Evolutionary conservation across 352 stramenopile species (phyloP).

Genomic region (Phytophthora podocarpi): DNA sequence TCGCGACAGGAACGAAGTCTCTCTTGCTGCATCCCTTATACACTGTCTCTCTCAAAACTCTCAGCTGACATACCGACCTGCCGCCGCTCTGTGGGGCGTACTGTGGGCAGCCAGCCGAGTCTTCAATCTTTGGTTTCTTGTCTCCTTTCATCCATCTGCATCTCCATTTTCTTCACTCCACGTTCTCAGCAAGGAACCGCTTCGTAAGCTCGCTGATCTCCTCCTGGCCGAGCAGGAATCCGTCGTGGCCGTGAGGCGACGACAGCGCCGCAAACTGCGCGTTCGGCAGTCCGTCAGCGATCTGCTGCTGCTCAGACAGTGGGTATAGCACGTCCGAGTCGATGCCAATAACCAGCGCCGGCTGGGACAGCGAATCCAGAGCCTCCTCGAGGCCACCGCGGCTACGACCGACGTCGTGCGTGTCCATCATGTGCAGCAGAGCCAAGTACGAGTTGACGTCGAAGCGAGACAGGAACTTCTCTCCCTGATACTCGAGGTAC

Average conservation of each 20-base stretch:
- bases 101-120: conserved; percentile 27
- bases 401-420: conserved; percentile 91
- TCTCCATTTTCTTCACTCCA: conserved; percentile 24
- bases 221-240: conserved; percentile 96
- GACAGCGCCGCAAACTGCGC: conserved; percentile 88
- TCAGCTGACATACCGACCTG: conserved; percentile 26
- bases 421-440: conserved; percentile 97
- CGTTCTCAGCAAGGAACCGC: conserved; percentile 58
- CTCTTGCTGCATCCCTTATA: conserved; percentile 18
- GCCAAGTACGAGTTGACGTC: conserved; percentile 96
- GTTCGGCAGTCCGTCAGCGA: conserved; percentile 85
- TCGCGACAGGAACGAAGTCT: conserved; percentile 33
- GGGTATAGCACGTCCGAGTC: conserved; percentile 96
- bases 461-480: conserved; percentile 95
- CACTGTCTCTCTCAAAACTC: conserved; percentile 9
- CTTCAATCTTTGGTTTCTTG: conserved; percentile 2
- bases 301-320: conserved; percentile 90
- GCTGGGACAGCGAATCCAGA: conserved; percentile 61
- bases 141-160: conserved; percentile 5
- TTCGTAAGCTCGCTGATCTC: conserved; percentile 79
- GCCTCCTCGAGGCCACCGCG: conserved; percentile 80
- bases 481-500: conserved; percentile 92
- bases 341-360: conserved; percentile 93
- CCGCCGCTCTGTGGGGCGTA: conserved; percentile 32
- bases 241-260: conserved; percentile 95